A percentile compares a stretch with the other conserved stretches of the same genome.
Evolutionary conservation across 768 basidiomycete genomes (phyloP).

Genomic region (Leccinellum rugosiceps): DNA sequence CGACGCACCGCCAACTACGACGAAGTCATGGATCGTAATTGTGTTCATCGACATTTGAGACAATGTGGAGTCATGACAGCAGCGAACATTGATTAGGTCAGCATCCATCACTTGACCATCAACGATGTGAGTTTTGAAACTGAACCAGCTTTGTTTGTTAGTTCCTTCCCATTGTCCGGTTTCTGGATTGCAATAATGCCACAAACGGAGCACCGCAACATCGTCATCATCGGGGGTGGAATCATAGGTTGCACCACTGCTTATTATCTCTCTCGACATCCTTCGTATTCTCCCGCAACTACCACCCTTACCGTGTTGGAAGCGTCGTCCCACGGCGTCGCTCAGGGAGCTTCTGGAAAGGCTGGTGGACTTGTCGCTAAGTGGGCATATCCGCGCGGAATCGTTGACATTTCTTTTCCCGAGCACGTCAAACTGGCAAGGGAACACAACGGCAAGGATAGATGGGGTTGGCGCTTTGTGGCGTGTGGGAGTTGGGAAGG

Average conservation of each 20-base stretch:
- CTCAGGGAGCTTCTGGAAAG: constrained; percentile 81
- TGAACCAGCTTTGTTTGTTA: background rate
- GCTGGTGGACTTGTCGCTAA: constrained; percentile 82
- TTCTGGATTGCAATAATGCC: constrained; percentile 13
- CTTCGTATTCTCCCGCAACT: constrained; percentile 38
- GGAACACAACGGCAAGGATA: constrained; percentile 59
- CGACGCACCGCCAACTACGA: background rate
- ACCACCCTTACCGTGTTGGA: constrained; percentile 63
- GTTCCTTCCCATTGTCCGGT: background rate
- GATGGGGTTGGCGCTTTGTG: constrained; percentile 85
- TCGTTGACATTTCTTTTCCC: constrained; percentile 59
- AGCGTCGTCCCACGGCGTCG: constrained; percentile 61
- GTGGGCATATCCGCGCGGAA: constrained; percentile 76
- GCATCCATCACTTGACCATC: background rate
- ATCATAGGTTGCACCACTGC: constrained; percentile 85
- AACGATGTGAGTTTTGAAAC: constrained; percentile 1
- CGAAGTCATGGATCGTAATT: constrained; percentile 25
- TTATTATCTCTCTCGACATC: constrained; percentile 70
- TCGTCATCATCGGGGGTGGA: constrained; percentile 82
- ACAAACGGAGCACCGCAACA: constrained; percentile 31
- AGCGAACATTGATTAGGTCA: background rate
- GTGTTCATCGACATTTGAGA: background rate
- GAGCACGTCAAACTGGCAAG: constrained; percentile 74
- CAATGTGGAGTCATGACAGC: no score
- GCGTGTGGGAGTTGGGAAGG: constrained; percentile 74